Conservation (phyloP, 306 rosid genomes). For the Fagus sylvatica region DNA sequence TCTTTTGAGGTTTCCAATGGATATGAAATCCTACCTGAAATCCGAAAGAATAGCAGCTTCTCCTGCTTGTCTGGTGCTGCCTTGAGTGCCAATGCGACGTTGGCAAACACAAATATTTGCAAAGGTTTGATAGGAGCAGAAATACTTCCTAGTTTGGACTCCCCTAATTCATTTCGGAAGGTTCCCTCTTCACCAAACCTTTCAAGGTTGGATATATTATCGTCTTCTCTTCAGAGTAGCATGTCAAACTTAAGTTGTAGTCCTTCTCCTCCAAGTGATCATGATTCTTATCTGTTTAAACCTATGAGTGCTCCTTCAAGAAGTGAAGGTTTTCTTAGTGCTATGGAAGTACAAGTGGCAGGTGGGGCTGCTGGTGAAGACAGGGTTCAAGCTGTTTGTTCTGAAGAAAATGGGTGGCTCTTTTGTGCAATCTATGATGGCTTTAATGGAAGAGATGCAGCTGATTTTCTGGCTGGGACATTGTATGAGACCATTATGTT, state of each 20-base stretch:
- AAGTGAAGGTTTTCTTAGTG: constrained; percentile 75
- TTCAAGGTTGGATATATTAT: constrained; percentile 71
- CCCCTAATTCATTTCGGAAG: constrained; percentile 88
- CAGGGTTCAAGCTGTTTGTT: constrained; percentile 98
- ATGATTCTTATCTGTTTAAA: constrained; percentile 59
- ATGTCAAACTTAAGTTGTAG: constrained; percentile 84
- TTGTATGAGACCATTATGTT: constrained; percentile 78
- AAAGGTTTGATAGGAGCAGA: constrained; percentile 88
- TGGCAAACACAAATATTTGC: constrained; percentile 94
- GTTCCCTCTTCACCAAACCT: constrained; percentile 77
- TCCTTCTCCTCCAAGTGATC: constrained; percentile 63
- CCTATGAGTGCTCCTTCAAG: constrained; percentile 59
- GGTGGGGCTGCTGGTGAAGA: constrained; percentile 99
- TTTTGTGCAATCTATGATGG: constrained; percentile 97
- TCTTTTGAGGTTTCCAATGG: constrained; percentile 40
- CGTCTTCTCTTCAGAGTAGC: constrained; percentile 79
- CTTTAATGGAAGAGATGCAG: constrained; percentile 97
- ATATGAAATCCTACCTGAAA: constrained; percentile 42
- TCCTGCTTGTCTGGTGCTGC: constrained; percentile 99
- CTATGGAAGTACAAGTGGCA: constrained; percentile 84
- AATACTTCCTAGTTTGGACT: constrained; percentile 95
- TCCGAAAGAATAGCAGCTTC: constrained; percentile 82
- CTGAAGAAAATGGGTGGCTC: constrained; percentile 98
- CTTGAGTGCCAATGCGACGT: constrained; percentile 90
- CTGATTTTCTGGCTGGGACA: constrained; percentile 96